Conservation (phyloP, 345 rosid genomes). For the Hibiscus tridactylites region DNA sequence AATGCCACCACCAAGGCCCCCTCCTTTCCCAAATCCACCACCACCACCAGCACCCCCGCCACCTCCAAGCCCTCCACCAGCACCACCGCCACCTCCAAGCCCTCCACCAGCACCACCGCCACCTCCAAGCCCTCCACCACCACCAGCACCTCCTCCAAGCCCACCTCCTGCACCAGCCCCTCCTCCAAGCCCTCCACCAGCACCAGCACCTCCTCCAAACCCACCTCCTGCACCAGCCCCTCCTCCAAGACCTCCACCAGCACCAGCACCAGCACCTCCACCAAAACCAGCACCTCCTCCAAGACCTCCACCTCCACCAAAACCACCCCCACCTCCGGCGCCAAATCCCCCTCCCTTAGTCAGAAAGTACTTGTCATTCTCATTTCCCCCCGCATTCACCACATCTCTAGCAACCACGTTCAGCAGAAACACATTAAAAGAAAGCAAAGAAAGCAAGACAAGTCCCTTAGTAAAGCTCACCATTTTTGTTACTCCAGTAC, state of each 20-base stretch:
- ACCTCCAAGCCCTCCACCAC: background rate
- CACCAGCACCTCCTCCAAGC: background rate
- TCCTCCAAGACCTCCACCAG: background rate
- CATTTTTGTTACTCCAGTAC: constrained; percentile 18
- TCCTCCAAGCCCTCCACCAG: background rate
- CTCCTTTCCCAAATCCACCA: background rate
- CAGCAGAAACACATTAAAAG: constrained; percentile 32
- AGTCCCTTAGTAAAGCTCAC: constrained; percentile 18
- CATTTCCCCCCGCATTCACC: constrained; percentile 13
- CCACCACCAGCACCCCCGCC: background rate
- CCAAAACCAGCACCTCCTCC: background rate
- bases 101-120: background rate
- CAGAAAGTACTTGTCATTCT: constrained; percentile 25
- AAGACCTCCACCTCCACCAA: constrained; percentile 3
- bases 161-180: constrained; percentile 7
- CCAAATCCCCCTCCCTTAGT: constrained; percentile 20
- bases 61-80: constrained; percentile 7
- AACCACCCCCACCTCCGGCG: constrained; percentile 7
- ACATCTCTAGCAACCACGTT: constrained; percentile 35
- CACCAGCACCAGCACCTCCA: background rate
- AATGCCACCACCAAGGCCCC: constrained; percentile 12
- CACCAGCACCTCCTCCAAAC: constrained; percentile 4
- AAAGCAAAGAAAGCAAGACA: constrained; percentile 35
- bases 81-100: background rate
- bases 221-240: constrained; percentile 8